Evolutionary conservation across 2,329 filamentous ascomycete genomes (phyloP).

Genomic region (Ophiostoma triangulosporum): DNA sequence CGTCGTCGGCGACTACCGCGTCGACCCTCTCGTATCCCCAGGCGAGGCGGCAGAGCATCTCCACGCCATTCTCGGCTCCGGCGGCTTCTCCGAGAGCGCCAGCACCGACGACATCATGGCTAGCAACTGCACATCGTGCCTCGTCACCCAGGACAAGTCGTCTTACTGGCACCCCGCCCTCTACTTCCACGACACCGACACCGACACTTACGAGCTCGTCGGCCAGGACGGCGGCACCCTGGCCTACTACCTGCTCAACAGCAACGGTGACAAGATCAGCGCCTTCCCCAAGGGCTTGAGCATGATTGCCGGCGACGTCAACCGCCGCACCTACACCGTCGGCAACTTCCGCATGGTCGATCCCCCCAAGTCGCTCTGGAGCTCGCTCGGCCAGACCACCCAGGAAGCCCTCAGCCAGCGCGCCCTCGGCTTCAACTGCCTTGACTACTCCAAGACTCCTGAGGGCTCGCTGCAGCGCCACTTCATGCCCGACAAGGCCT

Average conservation of each 20-base stretch:
- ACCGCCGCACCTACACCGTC: slow-evolving; percentile 54
- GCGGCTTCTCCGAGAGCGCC: slow-evolving; percentile 48
- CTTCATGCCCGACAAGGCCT: slow-evolving; percentile 64
- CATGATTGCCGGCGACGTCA: slow-evolving; percentile 67
- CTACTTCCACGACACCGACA: slow-evolving; percentile 57
- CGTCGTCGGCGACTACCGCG: slow-evolving; percentile 51
- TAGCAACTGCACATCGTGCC: slow-evolving; percentile 67
- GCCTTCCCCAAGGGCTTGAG: slow-evolving; percentile 67
- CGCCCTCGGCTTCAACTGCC: slow-evolving; percentile 86
- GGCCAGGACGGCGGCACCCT: slow-evolving; percentile 70
- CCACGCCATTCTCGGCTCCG: slow-evolving; percentile 64
- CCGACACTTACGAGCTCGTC: slow-evolving; percentile 55
- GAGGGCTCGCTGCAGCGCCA: slow-evolving; percentile 74
- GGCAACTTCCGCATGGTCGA: slow-evolving; percentile 53
- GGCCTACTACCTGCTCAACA: slow-evolving; percentile 74
- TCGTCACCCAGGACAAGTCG: slow-evolving; percentile 70
- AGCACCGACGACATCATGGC: slow-evolving; percentile 41
- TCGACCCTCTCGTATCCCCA: slow-evolving; percentile 63
- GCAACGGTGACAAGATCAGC: slow-evolving; percentile 39
- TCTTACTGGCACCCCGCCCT: slow-evolving; percentile 73
- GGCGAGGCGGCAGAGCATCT: slow-evolving; percentile 49
- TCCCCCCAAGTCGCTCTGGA: slow-evolving; percentile 58
- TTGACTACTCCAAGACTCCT: slow-evolving; percentile 57
- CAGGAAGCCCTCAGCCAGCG: slow-evolving; percentile 64
- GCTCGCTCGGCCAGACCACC: slow-evolving; percentile 42